These are phyloP conservation scores for Aspergillus sp. DNA, from an alignment of 2,329 filamentous ascomycete genomes.

Conservation along the genomic window DNA sequence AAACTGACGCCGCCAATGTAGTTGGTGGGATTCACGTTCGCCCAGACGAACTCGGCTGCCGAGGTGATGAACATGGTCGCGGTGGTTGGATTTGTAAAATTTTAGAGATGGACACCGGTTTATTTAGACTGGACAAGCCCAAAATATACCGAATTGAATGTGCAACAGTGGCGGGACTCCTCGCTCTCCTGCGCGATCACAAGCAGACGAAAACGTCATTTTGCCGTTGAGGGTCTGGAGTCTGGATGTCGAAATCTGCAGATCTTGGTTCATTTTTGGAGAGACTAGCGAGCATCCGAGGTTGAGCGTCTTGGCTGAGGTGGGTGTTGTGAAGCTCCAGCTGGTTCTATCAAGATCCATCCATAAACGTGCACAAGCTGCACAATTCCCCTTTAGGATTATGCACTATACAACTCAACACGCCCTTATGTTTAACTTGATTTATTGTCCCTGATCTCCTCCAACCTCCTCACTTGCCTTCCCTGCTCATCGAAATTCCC, in stretches of 20 bases:
- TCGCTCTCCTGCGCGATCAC: background rate
- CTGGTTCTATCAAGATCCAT: too few species aligned
- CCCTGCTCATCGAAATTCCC: constrained; percentile 59
- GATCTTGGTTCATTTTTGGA: background rate
- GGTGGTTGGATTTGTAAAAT: background rate
- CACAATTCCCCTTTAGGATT: too few species aligned
- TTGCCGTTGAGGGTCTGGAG: background rate
- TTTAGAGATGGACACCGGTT: background rate
- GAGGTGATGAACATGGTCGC: background rate
- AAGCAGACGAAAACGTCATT: background rate
- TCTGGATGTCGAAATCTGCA: too few species aligned
- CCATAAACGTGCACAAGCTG: too few species aligned
- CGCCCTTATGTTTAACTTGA: too few species aligned
- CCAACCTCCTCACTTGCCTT: constrained; percentile 41
- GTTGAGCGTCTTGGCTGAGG: too few species aligned
- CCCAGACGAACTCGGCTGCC: background rate
- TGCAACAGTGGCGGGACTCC: background rate
- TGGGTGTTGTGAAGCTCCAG: too few species aligned
- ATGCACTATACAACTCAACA: too few species aligned
- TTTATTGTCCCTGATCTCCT: background rate
- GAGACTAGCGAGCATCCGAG: too few species aligned
- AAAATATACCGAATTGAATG: background rate
- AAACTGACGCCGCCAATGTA: constrained; percentile 5
- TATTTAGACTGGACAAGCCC: background rate
- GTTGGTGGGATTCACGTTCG: background rate